A percentile compares a stretch with the other conserved stretches of the same genome.
phyloP scores from a whole-genome alignment of 306 rosid species.

The Canavalia ensiformis region DNA sequence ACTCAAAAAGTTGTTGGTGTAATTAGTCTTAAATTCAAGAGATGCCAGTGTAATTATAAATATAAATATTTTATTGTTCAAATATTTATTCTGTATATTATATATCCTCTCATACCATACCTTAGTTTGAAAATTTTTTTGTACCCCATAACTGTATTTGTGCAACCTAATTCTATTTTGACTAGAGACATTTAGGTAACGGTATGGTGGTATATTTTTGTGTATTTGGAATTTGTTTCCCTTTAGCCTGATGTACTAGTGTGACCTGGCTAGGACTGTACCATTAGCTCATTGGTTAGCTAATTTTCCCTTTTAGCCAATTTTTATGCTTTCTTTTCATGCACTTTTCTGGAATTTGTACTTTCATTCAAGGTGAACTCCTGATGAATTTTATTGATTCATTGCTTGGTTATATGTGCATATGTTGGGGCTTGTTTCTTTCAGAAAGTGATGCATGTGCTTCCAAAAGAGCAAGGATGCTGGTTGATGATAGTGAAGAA shows the following conservation, averaged over 20 bases:
- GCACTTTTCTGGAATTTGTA: not conserved
- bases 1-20: too few species aligned
- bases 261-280: not conserved
- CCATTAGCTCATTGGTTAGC: conserved; percentile 10
- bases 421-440: conserved; percentile 47
- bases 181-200: not conserved
- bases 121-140: not conserved
- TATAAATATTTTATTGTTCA: too few species aligned
- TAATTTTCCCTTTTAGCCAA: conserved; percentile 14
- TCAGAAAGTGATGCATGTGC: conserved; percentile 76
- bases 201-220: too few species aligned
- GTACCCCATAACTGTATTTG: not conserved
- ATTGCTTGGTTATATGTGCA: conserved; percentile 1
- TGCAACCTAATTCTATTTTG: not conserved
- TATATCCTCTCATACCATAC: not conserved
- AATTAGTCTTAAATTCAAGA: too few species aligned
- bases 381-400: conserved; percentile 5
- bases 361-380: not conserved
- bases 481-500: conserved; percentile 75
- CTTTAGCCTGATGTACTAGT: not conserved
- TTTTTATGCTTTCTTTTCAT: conserved; percentile 17
- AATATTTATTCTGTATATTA: not conserved
- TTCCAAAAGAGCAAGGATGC: conserved; percentile 80
- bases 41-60: too few species aligned
- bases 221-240: not conserved